Base-by-base conservation (phyloP, 352 stramenopile species). In the Phytopythium chamaehyphon region DNA sequence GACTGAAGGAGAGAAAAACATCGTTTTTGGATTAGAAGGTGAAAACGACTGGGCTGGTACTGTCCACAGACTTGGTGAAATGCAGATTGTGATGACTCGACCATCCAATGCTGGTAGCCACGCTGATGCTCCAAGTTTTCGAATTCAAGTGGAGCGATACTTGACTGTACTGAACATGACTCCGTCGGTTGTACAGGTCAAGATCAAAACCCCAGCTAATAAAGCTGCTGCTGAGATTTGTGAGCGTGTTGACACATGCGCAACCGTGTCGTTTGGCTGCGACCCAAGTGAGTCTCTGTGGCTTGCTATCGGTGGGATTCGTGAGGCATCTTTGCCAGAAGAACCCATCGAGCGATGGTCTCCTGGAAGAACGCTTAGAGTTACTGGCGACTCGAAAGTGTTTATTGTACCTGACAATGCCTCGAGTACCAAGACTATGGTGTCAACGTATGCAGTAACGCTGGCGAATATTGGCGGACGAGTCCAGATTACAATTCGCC, bases 401-500 rank as follows among this genome's bases (percentile, higher is more conserved):
- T 56, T 70, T 43, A 36, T 74, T 28, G 23, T 77, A 1, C 47
- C 64, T 11, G 19, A 39, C 18, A 31, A 12, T 15, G 43, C 40
- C 38, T 39, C 37, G 15, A 49, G 51, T 22, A 28, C 63, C 1
- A 54, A 28, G 11, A 67, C 31, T 37, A 45, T 69, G 21, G 64
- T 60, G 11, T 63, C 49, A 21, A 62, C 51, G 3, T 83, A 68
- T 31, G 60, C 64, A 7, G 52, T 83, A 36, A 55, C 72, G 21
- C 53, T 86, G 61, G 54, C 54, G 11, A 72, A 68, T 31, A 55
- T 31, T 14, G 44, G 59, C 52, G 68, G 63, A 3, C 64, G 49
- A 15, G 24, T 81, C 8, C 67, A 62, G 23, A 39, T 86, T 11
- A 40, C 52, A 12, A 80, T 88, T 39, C 64, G 65, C 19, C 74